These are phyloP conservation scores for Hanseniaspora taiwanica DNA, from an alignment of 805 yeast species.

Conservation along the genomic window DNA sequence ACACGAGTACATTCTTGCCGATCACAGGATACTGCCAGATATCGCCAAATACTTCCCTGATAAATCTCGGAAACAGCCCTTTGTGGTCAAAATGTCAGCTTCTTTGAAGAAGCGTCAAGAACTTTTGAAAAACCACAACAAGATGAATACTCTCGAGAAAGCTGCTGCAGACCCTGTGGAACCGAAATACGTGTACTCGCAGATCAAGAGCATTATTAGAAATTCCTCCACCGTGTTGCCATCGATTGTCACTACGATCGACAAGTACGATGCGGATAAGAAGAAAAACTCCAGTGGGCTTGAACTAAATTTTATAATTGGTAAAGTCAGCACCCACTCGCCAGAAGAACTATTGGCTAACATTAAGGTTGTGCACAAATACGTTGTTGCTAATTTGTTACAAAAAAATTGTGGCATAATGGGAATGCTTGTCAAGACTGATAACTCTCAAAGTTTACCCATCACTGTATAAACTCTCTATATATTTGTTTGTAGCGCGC, in stretches of 20 bases:
- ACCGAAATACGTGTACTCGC: slow-evolving; percentile 47
- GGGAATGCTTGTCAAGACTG: slow-evolving; percentile 3
- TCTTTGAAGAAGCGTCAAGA: slow-evolving; percentile 2
- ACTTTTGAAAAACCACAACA: slow-evolving; percentile 4
- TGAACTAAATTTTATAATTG: slow-evolving; percentile 47
- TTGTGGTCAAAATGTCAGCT: slow-evolving; percentile 3
- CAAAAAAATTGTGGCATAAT: slow-evolving; percentile 5
- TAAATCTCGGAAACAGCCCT: slow-evolving; percentile 5
- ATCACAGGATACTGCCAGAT: slow-evolving; percentile 3
- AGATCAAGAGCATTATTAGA: slow-evolving; percentile 48
- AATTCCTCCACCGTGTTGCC: slow-evolving; percentile 49
- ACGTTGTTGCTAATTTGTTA: slow-evolving; percentile 23
- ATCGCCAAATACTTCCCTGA: neutral
- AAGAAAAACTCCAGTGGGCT: slow-evolving; percentile 37
- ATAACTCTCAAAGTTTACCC: slow-evolving; percentile 7
- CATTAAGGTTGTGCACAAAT: slow-evolving; percentile 26
- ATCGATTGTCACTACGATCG: slow-evolving; percentile 5
- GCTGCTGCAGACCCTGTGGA: slow-evolving; percentile 39
- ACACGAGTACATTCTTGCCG: slow-evolving; percentile 1
- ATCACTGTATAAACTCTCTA: too few species aligned
- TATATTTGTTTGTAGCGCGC: too few species aligned
- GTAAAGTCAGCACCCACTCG: slow-evolving; percentile 24
- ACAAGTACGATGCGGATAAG: slow-evolving; percentile 5
- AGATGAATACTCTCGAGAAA: slow-evolving; percentile 4
- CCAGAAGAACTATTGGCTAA: slow-evolving; percentile 16